Percentiles rank a stretch among this genome's conserved stretches.
phyloP scores from a whole-genome alignment of 2,329 filamentous ascomycete species.

The Aspergillus sp. region DNA sequence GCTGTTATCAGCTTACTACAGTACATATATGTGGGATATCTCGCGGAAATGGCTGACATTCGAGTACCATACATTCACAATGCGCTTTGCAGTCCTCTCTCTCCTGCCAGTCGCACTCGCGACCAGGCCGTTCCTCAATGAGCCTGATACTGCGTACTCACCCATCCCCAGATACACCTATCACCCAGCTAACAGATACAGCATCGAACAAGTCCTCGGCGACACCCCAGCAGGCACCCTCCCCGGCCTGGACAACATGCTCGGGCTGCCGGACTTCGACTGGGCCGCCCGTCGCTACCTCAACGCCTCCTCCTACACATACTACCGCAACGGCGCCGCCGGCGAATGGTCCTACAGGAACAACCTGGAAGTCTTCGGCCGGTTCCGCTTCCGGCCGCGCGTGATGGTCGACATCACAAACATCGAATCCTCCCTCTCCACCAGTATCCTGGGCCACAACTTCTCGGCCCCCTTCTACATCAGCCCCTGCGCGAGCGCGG shows the following conservation, averaged over 20 bases:
- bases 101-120: slow-evolving; percentile 5
- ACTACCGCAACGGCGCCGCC: slow-evolving; percentile 14
- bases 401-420: slow-evolving; percentile 12
- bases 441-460: slow-evolving; percentile 12
- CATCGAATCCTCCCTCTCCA: slow-evolving; percentile 8
- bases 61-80: not conserved
- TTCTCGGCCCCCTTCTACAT: slow-evolving; percentile 15
- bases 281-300: slow-evolving; percentile 12
- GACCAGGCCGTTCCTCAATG: slow-evolving; percentile 12
- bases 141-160: slow-evolving; percentile 11
- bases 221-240: slow-evolving; percentile 7
- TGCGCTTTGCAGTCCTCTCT: slow-evolving; percentile 10
- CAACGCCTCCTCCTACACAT: slow-evolving; percentile 13
- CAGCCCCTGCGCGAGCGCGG: slow-evolving; percentile 9
- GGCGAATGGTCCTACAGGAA: slow-evolving; percentile 16
- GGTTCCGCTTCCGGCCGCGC: slow-evolving; percentile 11
- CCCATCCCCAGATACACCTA: not conserved
- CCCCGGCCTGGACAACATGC: slow-evolving; percentile 3
- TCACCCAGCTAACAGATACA: not conserved
- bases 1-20: no score
- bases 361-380: slow-evolving; percentile 11
- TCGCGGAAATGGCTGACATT: no score
- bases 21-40: no score
- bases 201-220: slow-evolving; percentile 9
- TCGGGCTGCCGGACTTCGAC: slow-evolving; percentile 12